Evolutionary conservation across 495 filamentous ascomycete species (phyloP).

Genomic region (Platismatia glauca): DNA sequence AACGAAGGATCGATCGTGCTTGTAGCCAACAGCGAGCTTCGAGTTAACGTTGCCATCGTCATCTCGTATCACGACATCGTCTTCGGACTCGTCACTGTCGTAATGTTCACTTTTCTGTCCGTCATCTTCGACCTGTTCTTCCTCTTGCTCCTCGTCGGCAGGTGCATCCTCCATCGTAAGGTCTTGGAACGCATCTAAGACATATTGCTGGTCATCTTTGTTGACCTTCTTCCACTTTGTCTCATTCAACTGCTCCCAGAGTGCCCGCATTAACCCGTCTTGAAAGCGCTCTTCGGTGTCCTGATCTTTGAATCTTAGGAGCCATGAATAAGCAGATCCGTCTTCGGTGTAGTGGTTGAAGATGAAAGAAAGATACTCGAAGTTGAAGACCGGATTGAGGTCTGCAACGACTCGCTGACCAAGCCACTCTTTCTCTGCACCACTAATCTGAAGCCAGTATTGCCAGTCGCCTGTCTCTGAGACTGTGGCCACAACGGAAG

Average conservation of each 20-base stretch:
- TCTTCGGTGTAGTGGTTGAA: slow-evolving; percentile 92
- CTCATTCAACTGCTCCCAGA: slow-evolving; percentile 96
- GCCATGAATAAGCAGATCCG: slow-evolving; percentile 90
- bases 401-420: slow-evolving; percentile 78
- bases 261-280: slow-evolving; percentile 83
- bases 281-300: slow-evolving; percentile 78
- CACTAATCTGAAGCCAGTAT: slow-evolving; percentile 88
- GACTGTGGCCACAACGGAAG: slow-evolving; percentile 64
- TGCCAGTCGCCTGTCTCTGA: slow-evolving; percentile 85
- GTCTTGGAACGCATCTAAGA: slow-evolving; percentile 92
- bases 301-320: slow-evolving; percentile 81
- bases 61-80: slow-evolving; percentile 63
- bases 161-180: slow-evolving; percentile 78
- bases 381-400: slow-evolving; percentile 98
- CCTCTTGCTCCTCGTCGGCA: slow-evolving; percentile 48
- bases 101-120: slow-evolving; percentile 70
- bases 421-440: slow-evolving; percentile 73
- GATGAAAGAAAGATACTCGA: slow-evolving; percentile 94
- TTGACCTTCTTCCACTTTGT: slow-evolving; percentile 89
- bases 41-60: slow-evolving; percentile 86
- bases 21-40: slow-evolving; percentile 94
- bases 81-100: slow-evolving; percentile 84
- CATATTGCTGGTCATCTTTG: slow-evolving; percentile 86
- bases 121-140: slow-evolving; percentile 52
- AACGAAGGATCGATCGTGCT: slow-evolving; percentile 93